phyloP scores from a whole-genome alignment of 2,329 filamentous ascomycete genomes.

The Thelonectria olida region DNA sequence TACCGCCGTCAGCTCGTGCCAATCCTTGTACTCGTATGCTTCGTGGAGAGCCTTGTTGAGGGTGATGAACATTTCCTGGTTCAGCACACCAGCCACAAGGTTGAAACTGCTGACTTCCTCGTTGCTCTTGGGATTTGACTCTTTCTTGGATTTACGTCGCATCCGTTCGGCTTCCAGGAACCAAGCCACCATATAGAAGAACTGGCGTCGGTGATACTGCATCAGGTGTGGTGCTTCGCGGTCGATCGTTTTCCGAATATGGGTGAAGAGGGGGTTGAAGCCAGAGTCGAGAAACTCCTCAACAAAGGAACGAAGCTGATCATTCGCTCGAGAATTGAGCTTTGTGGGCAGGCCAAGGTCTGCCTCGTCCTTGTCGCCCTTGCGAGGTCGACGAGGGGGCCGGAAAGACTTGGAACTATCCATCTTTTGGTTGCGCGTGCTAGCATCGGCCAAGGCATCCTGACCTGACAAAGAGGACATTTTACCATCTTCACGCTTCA shows the following conservation, averaged over 20 bases:
- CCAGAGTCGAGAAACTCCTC: conserved; percentile 94
- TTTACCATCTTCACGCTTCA: conserved; percentile 86
- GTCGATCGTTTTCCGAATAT: conserved; percentile 89
- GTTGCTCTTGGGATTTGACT: conserved; percentile 53
- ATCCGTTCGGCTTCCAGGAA: conserved; percentile 87
- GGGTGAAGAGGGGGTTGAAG: conserved; percentile 90
- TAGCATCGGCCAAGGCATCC: conserved; percentile 78
- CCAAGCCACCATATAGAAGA: conserved; percentile 93
- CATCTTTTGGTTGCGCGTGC: conserved; percentile 84
- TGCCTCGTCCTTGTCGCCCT: conserved; percentile 70
- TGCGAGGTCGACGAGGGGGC: conserved; percentile 73
- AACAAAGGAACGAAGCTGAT: conserved; percentile 82
- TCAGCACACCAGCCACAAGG: conserved; percentile 87
- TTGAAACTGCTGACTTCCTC: conserved; percentile 80
- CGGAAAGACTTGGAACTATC: conserved; percentile 91
- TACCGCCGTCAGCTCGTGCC: conserved; percentile 85
- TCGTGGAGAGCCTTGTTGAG: conserved; percentile 85
- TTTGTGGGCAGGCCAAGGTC: conserved; percentile 80
- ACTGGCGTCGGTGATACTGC: conserved; percentile 81
- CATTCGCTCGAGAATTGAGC: conserved; percentile 77
- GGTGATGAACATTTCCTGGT: conserved; percentile 93
- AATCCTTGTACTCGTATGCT: conserved; percentile 83
- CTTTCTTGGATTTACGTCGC: conserved; percentile 69
- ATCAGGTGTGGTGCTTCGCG: conserved; percentile 85
- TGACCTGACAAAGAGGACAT: conserved; percentile 90